Base-by-base conservation (phyloP, 2,329 filamentous ascomycete species). In the Lizonia empirigonia region DNA sequence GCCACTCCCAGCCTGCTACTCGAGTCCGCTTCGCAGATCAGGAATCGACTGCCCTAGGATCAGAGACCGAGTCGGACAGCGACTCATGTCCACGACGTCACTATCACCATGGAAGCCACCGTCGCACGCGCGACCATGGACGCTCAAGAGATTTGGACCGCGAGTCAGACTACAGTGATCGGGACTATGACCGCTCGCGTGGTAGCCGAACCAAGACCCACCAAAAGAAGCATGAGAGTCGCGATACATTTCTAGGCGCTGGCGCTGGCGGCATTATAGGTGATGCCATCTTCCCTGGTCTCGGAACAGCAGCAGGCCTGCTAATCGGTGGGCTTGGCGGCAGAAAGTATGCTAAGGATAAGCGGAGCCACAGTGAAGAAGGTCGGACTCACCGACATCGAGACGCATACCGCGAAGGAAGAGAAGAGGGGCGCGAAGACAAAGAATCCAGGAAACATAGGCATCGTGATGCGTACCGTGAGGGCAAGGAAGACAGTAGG, bases 211-310 rank as follows among this genome's bases (percentile, higher is more conserved):
- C 41, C 20, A 59, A 48, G 41, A 16, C 48, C 1, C 58, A 63
- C 2, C 37, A 53, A 5, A 48, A 56, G 20, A 56, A 60, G 5
- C 63, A 62, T 32, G 69, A 67, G 35, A 59, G 59, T 47, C 59
- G 71, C 15, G 70, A 76, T 26, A 77, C 76, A 0, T 78, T 78
- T 41, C 59, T 78, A 0, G 76, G 76, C 37, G 76, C 76, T 0
- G 75, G 76, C 8, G 76, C 70, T 2, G 76, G 76, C 10, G 76
- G 74, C 5, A 50, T 78, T 2, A 66, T 78, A 1, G 76, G 76
- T 2, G 76, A 78, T 53, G 65, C 63, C 12, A 74, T 78, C 8
- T 76, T 78, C 34, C 76, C 76, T 3, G 76, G 76, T 0, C 50
- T 78, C 2, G 76, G 76, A 3, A 77, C 70, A 1, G 68, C 65